A percentile compares a stretch with the other conserved stretches of the same genome.
Evolutionary conservation across 2,329 filamentous ascomycete genomes (phyloP).

Genomic region (Verticillium nubilum): DNA sequence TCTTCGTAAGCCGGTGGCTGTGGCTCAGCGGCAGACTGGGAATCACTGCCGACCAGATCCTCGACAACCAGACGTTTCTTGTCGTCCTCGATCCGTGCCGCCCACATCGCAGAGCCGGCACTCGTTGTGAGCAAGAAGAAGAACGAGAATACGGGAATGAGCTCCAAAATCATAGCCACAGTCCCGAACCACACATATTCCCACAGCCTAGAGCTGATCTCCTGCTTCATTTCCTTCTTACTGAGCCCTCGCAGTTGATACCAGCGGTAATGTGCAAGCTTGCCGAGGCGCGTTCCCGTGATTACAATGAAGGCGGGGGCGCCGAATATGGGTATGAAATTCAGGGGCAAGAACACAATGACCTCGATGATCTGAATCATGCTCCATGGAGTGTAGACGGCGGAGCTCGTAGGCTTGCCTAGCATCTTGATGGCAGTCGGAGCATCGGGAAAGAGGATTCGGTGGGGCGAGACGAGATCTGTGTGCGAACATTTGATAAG

Average conservation of each 20-base stretch:
- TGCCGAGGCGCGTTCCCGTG: constrained; percentile 81
- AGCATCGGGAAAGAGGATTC: constrained; percentile 61
- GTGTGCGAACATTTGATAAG: constrained; percentile 69
- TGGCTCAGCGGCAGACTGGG: constrained; percentile 10
- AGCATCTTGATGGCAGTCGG: constrained; percentile 72
- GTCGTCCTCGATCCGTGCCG: constrained; percentile 66
- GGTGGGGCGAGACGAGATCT: constrained; percentile 61
- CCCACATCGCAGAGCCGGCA: constrained; percentile 82
- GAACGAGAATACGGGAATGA: constrained; percentile 89
- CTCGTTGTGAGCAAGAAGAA: constrained; percentile 88
- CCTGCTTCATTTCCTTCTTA: constrained; percentile 67
- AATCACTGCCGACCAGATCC: constrained; percentile 14
- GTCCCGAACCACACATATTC: constrained; percentile 94
- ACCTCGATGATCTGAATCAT: constrained; percentile 87
- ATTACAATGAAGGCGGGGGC: constrained; percentile 81
- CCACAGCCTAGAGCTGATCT: constrained; percentile 62
- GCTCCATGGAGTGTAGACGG: constrained; percentile 84
- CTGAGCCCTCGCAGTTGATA: constrained; percentile 73
- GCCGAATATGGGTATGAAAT: constrained; percentile 79
- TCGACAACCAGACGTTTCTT: constrained; percentile 20
- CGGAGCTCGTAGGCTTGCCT: constrained; percentile 71
- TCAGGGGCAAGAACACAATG: constrained; percentile 72
- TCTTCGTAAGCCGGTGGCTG: constrained; percentile 32
- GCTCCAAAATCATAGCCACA: constrained; percentile 74
- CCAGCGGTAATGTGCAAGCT: constrained; percentile 86